Percentiles rank a stretch among this genome's conserved stretches.
These are phyloP conservation scores for Vigna mungo DNA, from an alignment of 306 rosid genomes.

Conservation along the genomic window DNA sequence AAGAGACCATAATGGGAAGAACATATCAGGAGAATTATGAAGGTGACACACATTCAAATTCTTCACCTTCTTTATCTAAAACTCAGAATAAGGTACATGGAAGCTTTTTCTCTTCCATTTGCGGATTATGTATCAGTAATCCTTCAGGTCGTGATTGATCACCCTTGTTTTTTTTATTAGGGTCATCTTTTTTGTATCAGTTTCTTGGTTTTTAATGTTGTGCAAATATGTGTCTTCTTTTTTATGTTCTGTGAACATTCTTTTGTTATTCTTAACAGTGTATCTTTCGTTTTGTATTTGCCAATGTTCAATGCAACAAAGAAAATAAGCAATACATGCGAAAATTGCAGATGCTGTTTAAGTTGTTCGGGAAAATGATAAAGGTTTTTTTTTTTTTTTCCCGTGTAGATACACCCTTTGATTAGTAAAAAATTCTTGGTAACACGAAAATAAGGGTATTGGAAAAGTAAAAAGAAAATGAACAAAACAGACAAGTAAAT, in stretches of 20 bases:
- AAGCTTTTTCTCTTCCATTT: constrained; percentile 48
- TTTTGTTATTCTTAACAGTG: neutral
- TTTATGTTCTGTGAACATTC: neutral
- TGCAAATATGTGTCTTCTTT: constrained; percentile 15
- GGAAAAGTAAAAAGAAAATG: neutral
- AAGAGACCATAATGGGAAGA: constrained; percentile 29
- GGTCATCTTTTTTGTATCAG: neutral
- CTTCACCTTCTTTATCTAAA: constrained; percentile 36
- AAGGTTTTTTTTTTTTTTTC: neutral
- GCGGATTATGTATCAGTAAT: constrained; percentile 61
- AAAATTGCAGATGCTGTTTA: neutral
- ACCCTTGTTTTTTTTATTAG: neutral
- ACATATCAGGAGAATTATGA: constrained; percentile 22
- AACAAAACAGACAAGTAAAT: neutral
- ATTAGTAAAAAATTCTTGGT: too few relatives aligned
- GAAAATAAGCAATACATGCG: neutral
- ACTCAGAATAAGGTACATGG: constrained; percentile 43
- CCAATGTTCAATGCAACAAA: neutral
- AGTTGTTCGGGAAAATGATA: neutral
- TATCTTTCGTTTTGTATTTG: neutral
- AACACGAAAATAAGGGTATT: neutral
- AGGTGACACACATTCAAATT: constrained; percentile 13
- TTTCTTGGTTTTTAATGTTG: neutral
- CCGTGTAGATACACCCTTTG: neutral
- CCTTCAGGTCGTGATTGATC: constrained; percentile 36